Conservation (phyloP, 139 green algal genomes). For the Picochlorum sp. region DNA sequence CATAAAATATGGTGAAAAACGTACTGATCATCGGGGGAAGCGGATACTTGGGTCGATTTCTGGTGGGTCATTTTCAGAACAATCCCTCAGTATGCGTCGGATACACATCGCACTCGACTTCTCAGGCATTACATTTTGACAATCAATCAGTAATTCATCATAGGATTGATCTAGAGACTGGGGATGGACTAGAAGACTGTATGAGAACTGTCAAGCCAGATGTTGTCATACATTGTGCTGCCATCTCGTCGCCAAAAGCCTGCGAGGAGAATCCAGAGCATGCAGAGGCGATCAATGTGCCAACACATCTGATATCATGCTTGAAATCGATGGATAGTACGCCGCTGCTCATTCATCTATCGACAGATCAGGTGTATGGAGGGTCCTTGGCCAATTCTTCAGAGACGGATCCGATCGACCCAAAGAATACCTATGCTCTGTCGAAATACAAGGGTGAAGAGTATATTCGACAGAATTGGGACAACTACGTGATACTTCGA, state of each 20-base stretch:
- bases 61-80: constrained; percentile 27
- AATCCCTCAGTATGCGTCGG: constrained; percentile 8
- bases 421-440: constrained; percentile 54
- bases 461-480: constrained; percentile 33
- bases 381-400: constrained; percentile 23
- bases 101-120: constrained; percentile 25
- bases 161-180: constrained; percentile 36
- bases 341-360: constrained; percentile 64
- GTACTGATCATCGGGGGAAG: constrained; percentile 32
- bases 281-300: constrained; percentile 46
- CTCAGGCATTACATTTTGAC: background rate
- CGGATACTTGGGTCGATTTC: constrained; percentile 51
- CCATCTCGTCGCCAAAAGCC: constrained; percentile 40
- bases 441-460: constrained; percentile 49
- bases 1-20: background rate
- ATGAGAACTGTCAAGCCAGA: constrained; percentile 24
- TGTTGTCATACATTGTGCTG: constrained; percentile 55
- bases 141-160: background rate
- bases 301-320: constrained; percentile 31
- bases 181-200: constrained; percentile 41
- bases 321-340: constrained; percentile 6
- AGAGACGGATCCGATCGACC: constrained; percentile 33
- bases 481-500: constrained; percentile 52
- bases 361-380: constrained; percentile 57
- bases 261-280: constrained; percentile 48